Evolutionary conservation across 1,139 yeast species (phyloP).

Genomic region (Protomyces gravidus): DNA sequence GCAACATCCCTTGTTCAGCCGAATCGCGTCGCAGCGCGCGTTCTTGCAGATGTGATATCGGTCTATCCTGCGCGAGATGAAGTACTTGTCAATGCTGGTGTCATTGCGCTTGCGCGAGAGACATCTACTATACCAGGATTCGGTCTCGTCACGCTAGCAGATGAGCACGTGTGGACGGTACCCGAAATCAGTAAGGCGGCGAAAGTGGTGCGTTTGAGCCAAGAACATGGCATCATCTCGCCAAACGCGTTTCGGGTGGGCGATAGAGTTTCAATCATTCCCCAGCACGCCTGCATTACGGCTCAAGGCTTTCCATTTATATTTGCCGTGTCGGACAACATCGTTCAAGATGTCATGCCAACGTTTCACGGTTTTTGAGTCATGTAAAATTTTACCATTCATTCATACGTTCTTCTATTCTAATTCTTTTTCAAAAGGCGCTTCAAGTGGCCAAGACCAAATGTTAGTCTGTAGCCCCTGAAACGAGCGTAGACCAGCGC

Average conservation of each 20-base stretch:
- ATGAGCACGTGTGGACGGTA: slow-evolving; percentile 37
- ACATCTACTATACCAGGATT: slow-evolving; percentile 49
- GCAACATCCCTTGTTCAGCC: slow-evolving; percentile 57
- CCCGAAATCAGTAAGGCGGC: slow-evolving; percentile 36
- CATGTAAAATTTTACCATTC: no score
- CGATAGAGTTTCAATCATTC: slow-evolving; percentile 53
- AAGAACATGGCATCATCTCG: slow-evolving; percentile 32
- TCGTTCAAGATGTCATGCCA: not conserved
- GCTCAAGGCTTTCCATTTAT: slow-evolving; percentile 62
- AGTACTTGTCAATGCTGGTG: slow-evolving; percentile 67
- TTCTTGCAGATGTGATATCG: slow-evolving; percentile 62
- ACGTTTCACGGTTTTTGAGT: not conserved
- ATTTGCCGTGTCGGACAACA: slow-evolving; percentile 44
- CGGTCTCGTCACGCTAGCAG: slow-evolving; percentile 44
- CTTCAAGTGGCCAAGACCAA: slow-evolving; percentile 9
- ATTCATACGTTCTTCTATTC: no score
- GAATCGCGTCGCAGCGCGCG: slow-evolving; percentile 52
- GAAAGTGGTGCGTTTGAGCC: slow-evolving; percentile 13
- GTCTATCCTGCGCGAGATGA: slow-evolving; percentile 56
- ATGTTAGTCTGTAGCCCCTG: slow-evolving; percentile 15
- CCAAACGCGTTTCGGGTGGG: slow-evolving; percentile 49
- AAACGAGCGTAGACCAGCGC: slow-evolving; percentile 45
- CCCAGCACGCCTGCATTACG: slow-evolving; percentile 74
- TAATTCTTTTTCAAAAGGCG: no score
- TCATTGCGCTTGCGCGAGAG: slow-evolving; percentile 64